Evolutionary conservation across 129 eudicot genomes (phyloP).

Genomic region (Kitagawia praeruptora): DNA sequence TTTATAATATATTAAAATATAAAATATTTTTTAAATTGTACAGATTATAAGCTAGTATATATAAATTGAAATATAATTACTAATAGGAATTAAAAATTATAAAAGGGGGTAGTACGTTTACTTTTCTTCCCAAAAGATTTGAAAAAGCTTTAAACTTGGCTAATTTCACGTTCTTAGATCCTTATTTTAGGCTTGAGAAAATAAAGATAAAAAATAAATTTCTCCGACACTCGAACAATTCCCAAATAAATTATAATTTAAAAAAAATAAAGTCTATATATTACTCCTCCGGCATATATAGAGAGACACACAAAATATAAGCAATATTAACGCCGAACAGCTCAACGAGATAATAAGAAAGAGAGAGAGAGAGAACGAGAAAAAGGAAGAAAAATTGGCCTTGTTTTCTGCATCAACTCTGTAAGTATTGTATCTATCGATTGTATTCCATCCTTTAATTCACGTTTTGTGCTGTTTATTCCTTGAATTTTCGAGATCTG

Average conservation of each 20-base stretch:
- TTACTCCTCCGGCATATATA: neutral
- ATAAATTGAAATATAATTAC: too few species aligned
- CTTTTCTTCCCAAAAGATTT: slow-evolving; percentile 1
- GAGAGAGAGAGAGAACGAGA: neutral
- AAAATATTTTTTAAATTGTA: too few species aligned
- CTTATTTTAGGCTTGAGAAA: slow-evolving; percentile 1
- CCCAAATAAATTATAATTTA: neutral
- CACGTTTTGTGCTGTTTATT: neutral
- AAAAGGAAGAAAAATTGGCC: neutral
- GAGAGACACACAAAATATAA: neutral
- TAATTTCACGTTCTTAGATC: slow-evolving; percentile 9
- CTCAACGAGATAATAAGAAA: slow-evolving; percentile 1
- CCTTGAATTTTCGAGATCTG: neutral
- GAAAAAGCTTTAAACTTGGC: slow-evolving; percentile 1
- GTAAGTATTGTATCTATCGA: neutral
- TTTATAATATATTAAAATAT: too few species aligned
- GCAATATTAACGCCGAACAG: neutral
- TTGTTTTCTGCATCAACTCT: neutral
- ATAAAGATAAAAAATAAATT: neutral
- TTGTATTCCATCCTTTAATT: neutral
- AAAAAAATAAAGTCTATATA: neutral
- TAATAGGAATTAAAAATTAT: too few species aligned
- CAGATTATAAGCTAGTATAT: too few species aligned
- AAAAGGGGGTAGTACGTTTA: neutral
- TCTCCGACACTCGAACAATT: neutral